A percentile compares a stretch with the other conserved stretches of the same genome.
These are phyloP conservation scores for Penicillium sp. DNA, from an alignment of 2,329 filamentous ascomycete species.

Conservation along the genomic window DNA sequence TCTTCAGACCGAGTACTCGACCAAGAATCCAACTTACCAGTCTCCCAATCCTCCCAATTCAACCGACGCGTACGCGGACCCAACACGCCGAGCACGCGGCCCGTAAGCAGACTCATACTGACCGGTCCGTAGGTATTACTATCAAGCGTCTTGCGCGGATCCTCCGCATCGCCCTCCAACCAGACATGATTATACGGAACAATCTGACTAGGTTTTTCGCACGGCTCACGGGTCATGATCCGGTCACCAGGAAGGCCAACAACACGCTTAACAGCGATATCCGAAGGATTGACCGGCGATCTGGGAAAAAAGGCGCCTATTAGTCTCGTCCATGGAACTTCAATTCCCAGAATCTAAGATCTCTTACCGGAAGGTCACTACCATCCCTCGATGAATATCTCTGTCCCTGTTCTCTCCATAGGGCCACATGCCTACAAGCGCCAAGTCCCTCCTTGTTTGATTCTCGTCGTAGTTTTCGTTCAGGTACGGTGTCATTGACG, in stretches of 20 bases:
- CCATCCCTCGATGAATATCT: constrained; percentile 63
- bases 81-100: constrained; percentile 66
- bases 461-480: constrained; percentile 57
- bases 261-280: constrained; percentile 72
- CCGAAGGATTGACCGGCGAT: constrained; percentile 65
- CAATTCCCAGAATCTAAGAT: too few relatives aligned
- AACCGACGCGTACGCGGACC: constrained; percentile 51
- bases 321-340: not conserved
- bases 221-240: constrained; percentile 61
- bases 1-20: constrained; percentile 11
- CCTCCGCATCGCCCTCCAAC: constrained; percentile 81
- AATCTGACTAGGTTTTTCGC: constrained; percentile 49
- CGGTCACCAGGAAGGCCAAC: constrained; percentile 75
- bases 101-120: constrained; percentile 67
- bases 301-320: constrained; percentile 39
- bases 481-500: constrained; percentile 72
- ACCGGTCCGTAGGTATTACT: constrained; percentile 89
- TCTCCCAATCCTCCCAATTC: constrained; percentile 38
- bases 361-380: constrained; percentile 57
- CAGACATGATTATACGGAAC: constrained; percentile 84
- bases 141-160: constrained; percentile 64
- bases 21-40: constrained; percentile 18
- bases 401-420: constrained; percentile 45
- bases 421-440: constrained; percentile 41
- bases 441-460: constrained; percentile 38